A percentile compares a stretch with the other conserved stretches of the same genome.
These are phyloP conservation scores for Inga leiocalycina DNA, from an alignment of 306 rosid genomes.

Conservation along the genomic window DNA sequence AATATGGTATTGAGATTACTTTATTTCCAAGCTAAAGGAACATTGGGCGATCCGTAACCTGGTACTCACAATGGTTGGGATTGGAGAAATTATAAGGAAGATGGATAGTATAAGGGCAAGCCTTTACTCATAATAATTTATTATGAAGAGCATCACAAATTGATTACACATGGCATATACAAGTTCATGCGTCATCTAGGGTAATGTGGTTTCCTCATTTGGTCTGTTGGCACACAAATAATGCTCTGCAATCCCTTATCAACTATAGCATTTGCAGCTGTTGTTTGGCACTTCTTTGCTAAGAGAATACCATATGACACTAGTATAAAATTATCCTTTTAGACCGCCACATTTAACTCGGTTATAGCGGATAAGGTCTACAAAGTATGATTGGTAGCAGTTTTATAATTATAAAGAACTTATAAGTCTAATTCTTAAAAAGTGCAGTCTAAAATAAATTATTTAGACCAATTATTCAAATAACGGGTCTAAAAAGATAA, in stretches of 20 bases:
- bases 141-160: conserved; percentile 57
- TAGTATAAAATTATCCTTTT: no score
- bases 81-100: conserved; percentile 78
- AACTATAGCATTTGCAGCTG: conserved; percentile 56
- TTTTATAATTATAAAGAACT: no score
- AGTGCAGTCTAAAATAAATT: no score
- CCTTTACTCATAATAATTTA: conserved; percentile 74
- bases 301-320: conserved; percentile 51
- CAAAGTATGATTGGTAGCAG: rapidly evolving
- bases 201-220: conserved; percentile 78
- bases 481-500: no score
- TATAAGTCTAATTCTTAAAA: no score
- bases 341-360: no score
- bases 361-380: no score
- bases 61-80: conserved; percentile 64
- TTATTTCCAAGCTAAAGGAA: conserved; percentile 73
- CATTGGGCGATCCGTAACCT: conserved; percentile 62
- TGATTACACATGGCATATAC: conserved; percentile 76
- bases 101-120: conserved; percentile 62
- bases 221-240: conserved; percentile 91
- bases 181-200: conserved; percentile 79
- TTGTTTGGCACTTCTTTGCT: conserved; percentile 70
- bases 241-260: conserved; percentile 95
- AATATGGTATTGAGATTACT: conserved; percentile 58
- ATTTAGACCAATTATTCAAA: no score